These are phyloP conservation scores for Penicillium maclennaniae DNA, from an alignment of 495 filamentous ascomycete species.

Conservation along the genomic window DNA sequence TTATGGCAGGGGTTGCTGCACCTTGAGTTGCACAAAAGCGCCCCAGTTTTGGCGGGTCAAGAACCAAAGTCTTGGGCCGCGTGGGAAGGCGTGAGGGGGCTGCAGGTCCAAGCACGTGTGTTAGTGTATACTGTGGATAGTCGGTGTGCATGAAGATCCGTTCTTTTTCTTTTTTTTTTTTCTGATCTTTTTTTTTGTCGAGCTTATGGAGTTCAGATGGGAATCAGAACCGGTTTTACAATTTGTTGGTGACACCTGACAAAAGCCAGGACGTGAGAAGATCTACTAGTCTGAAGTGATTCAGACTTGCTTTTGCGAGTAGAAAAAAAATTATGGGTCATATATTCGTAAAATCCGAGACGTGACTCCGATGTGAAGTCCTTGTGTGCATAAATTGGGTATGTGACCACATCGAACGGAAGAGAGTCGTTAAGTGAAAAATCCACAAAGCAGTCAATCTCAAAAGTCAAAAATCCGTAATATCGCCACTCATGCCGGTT, in stretches of 20 bases:
- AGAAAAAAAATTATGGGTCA: background rate
- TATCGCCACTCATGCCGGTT: background rate
- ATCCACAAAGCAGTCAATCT: no score
- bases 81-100: background rate
- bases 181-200: no score
- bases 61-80: background rate
- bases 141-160: background rate
- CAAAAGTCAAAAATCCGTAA: background rate
- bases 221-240: background rate
- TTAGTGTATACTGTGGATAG: background rate
- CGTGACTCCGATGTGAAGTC: background rate
- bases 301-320: background rate
- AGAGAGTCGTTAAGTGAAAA: background rate
- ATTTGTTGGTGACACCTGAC: background rate
- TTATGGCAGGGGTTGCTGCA: background rate
- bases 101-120: background rate
- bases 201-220: background rate
- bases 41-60: background rate
- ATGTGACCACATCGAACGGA: background rate
- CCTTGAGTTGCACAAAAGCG: background rate
- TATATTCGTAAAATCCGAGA: background rate
- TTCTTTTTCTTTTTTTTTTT: background rate
- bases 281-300: background rate
- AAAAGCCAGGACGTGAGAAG: background rate
- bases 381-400: background rate